These are phyloP conservation scores for Termitomyces eurrhizus DNA, from an alignment of 768 basidiomycete genomes.

Conservation along the genomic window DNA sequence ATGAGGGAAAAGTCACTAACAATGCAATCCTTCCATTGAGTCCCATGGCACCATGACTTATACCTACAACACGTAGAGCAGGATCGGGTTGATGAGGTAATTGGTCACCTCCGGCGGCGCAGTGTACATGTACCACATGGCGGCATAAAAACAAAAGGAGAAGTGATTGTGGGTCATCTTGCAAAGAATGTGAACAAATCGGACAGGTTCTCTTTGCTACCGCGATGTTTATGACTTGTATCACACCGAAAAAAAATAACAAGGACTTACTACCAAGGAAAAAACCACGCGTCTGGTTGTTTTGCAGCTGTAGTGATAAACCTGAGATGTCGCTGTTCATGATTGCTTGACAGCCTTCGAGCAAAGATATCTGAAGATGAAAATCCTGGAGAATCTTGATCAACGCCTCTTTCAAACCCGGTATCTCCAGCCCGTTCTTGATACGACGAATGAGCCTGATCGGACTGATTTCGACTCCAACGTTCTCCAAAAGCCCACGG, in stretches of 20 bases:
- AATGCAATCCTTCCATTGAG: slow-evolving; percentile 76
- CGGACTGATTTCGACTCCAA: slow-evolving; percentile 94
- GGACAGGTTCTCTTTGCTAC: slow-evolving; percentile 64
- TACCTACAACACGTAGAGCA: slow-evolving; percentile 40
- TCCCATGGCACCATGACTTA: slow-evolving; percentile 34
- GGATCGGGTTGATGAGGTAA: slow-evolving; percentile 62
- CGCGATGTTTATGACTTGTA: background rate
- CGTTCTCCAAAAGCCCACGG: slow-evolving; percentile 90
- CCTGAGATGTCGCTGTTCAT: slow-evolving; percentile 78
- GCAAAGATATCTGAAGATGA: slow-evolving; percentile 86
- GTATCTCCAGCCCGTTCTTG: slow-evolving; percentile 94
- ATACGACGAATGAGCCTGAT: slow-evolving; percentile 92
- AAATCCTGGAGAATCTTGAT: slow-evolving; percentile 98
- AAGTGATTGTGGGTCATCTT: slow-evolving; percentile 56
- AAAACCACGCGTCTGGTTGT: slow-evolving; percentile 77
- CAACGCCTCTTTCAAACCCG: slow-evolving; percentile 88
- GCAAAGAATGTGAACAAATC: slow-evolving; percentile 59
- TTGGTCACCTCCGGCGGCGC: slow-evolving; percentile 62
- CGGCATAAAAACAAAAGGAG: slow-evolving; percentile 80
- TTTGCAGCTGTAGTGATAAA: slow-evolving; percentile 64
- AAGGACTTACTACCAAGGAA: slow-evolving; percentile 63
- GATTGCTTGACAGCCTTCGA: slow-evolving; percentile 90
- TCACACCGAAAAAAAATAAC: background rate
- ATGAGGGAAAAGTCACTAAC: slow-evolving; percentile 39
- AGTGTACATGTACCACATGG: slow-evolving; percentile 81